A percentile compares a stretch with the other conserved stretches of the same genome.
These are phyloP conservation scores for Aspergillus funiculosus DNA, from an alignment of 495 filamentous ascomycete species.

Conservation along the genomic window DNA sequence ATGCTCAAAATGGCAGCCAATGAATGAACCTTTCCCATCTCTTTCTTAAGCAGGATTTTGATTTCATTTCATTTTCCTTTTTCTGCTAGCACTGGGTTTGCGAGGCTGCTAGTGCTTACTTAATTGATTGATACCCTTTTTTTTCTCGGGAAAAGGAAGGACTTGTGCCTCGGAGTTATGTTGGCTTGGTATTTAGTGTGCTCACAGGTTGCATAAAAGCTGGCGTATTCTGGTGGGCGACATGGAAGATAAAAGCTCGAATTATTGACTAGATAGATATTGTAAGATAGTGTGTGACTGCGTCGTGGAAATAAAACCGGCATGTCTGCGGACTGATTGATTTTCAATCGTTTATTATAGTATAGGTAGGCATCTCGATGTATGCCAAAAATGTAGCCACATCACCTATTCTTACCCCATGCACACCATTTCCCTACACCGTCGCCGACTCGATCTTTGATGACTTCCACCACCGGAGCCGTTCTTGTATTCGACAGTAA, in stretches of 20 bases:
- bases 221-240: conserved; percentile 8
- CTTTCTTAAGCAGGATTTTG: neutral
- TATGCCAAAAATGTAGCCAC: no score
- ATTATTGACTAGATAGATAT: conserved; percentile 2
- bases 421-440: conserved; percentile 38
- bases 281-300: conserved; percentile 5
- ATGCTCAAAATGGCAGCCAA: conserved; percentile 18
- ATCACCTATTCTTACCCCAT: conserved; percentile 17
- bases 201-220: conserved; percentile 10
- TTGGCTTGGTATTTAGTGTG: conserved; percentile 10
- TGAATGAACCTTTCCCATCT: conserved; percentile 6
- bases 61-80: no score
- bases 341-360: neutral
- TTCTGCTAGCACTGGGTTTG: neutral
- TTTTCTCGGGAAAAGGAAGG: conserved; percentile 16
- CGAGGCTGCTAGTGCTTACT: neutral
- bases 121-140: conserved; percentile 29
- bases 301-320: neutral
- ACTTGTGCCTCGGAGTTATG: conserved; percentile 31
- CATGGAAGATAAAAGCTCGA: neutral
- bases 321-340: neutral
- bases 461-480: conserved; percentile 32
- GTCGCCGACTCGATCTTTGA: conserved; percentile 38
- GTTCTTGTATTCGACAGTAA: conserved; percentile 29
- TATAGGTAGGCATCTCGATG: neutral